Evolutionary conservation across 2,329 filamentous ascomycete species (phyloP).

Genomic region (Penicillium sp.): DNA sequence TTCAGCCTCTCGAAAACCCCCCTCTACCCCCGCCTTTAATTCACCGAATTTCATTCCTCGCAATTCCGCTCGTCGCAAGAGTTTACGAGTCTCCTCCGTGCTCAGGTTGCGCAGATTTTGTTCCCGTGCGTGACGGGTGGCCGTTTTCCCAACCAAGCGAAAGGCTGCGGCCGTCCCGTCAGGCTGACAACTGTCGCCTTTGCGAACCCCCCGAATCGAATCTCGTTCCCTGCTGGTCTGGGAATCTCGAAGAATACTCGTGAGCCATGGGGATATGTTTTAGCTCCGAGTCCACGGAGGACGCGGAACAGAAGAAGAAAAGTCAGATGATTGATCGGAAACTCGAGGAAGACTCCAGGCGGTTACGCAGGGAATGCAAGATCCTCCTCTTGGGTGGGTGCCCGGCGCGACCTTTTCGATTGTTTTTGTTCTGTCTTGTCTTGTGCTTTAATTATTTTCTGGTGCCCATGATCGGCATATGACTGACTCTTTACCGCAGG

Average conservation of each 20-base stretch:
- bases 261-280: slow-evolving; percentile 81
- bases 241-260: slow-evolving; percentile 14
- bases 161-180: slow-evolving; percentile 21
- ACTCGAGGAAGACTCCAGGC: slow-evolving; percentile 89
- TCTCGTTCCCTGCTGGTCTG: slow-evolving; percentile 21
- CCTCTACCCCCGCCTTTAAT: slow-evolving; percentile 1
- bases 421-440: not conserved
- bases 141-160: slow-evolving; percentile 11
- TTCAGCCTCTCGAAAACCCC: not conserved
- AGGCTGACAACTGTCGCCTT: slow-evolving; percentile 26
- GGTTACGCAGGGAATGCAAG: slow-evolving; percentile 96
- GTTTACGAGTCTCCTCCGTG: not conserved
- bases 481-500: slow-evolving; percentile 51
- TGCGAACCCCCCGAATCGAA: slow-evolving; percentile 22
- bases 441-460: not conserved
- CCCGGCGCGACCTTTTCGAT: not conserved
- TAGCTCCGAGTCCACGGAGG: slow-evolving; percentile 73
- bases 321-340: slow-evolving; percentile 93
- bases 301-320: slow-evolving; percentile 89
- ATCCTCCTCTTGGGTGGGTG: slow-evolving; percentile 78
- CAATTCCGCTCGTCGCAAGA: slow-evolving; percentile 5
- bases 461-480: not conserved
- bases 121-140: slow-evolving; percentile 15
- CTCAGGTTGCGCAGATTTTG: slow-evolving; percentile 3
- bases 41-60: slow-evolving; percentile 4